A percentile compares a stretch with the other conserved stretches of the same genome.
These are phyloP conservation scores for Candolleomyces aberdarensis DNA, from an alignment of 768 basidiomycete species.

Conservation along the genomic window DNA sequence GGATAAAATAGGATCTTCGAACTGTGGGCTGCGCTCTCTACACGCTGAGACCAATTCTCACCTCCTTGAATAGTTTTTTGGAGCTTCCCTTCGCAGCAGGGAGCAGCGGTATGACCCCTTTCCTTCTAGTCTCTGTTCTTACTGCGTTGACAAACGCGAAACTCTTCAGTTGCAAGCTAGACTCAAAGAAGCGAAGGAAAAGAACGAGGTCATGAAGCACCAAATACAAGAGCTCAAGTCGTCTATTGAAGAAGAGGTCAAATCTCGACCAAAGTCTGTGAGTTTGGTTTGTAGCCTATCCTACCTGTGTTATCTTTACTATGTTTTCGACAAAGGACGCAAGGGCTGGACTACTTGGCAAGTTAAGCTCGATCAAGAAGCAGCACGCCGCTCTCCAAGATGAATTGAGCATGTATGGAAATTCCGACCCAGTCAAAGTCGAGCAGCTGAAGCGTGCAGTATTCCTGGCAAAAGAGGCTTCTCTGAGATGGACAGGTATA, in stretches of 20 bases:
- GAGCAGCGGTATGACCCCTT: conserved; percentile 54
- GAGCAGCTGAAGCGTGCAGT: conserved; percentile 74
- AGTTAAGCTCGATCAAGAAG: conserved; percentile 45
- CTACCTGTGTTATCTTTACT: conserved; percentile 5
- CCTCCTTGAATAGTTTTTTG: conserved; percentile 69
- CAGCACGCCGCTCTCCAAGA: conserved; percentile 50
- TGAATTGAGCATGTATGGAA: conserved; percentile 76
- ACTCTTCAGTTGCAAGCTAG: conserved; percentile 53
- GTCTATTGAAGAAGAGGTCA: conserved; percentile 49
- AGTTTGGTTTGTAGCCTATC: conserved; percentile 13
- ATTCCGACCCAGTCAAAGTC: conserved; percentile 80
- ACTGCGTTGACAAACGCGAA: neutral
- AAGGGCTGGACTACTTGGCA: conserved; percentile 51
- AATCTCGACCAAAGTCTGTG: conserved; percentile 57
- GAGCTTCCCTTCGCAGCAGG: conserved; percentile 91
- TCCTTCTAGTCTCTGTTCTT: neutral
- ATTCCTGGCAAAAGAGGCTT: conserved; percentile 78
- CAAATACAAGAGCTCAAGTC: conserved; percentile 50
- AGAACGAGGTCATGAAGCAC: conserved; percentile 34
- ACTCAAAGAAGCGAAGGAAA: conserved; percentile 47
- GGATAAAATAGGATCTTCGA: conserved; percentile 94
- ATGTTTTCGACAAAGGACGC: conserved; percentile 40
- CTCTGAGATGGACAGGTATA: conserved; percentile 86
- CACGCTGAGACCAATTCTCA: neutral
- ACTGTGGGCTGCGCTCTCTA: conserved; percentile 56